phyloP scores from a whole-genome alignment of 2,329 filamentous ascomycete genomes.

The Saccharata proteae region DNA sequence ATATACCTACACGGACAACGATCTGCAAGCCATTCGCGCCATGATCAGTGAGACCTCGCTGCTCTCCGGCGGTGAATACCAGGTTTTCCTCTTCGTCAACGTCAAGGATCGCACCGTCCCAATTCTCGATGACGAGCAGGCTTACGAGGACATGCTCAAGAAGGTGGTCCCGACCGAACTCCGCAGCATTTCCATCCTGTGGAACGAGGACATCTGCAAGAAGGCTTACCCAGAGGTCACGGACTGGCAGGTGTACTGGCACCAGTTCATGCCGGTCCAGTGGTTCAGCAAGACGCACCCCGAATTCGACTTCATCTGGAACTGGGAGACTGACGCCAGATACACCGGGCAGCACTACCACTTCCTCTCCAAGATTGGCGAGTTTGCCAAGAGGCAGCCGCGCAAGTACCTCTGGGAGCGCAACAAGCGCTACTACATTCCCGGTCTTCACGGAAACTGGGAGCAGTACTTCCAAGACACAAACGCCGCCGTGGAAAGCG shows the following conservation, averaged over 20 bases:
- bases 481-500: conserved; percentile 27
- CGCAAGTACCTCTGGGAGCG: conserved; percentile 49
- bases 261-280: conserved; percentile 61
- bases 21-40: conserved; percentile 32
- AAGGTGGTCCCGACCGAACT: conserved; percentile 59
- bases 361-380: conserved; percentile 52
- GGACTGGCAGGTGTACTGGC: conserved; percentile 38
- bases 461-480: conserved; percentile 32
- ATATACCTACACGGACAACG: conserved; percentile 35
- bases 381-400: conserved; percentile 42
- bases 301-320: conserved; percentile 70
- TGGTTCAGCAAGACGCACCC: conserved; percentile 65
- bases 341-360: conserved; percentile 75
- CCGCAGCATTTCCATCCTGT: conserved; percentile 57
- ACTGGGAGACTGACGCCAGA: conserved; percentile 76
- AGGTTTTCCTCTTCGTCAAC: conserved; percentile 36
- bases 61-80: conserved; percentile 35
- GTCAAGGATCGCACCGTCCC: conserved; percentile 41
- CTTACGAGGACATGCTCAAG: conserved; percentile 48
- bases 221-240: conserved; percentile 37
- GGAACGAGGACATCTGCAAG: conserved; percentile 48
- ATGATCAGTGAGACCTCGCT: conserved; percentile 35
- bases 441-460: conserved; percentile 39
- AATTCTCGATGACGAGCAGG: conserved; percentile 47
- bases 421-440: conserved; percentile 44